These are phyloP conservation scores for Nasturtium officinale DNA, from an alignment of 345 rosid species.

Conservation along the genomic window DNA sequence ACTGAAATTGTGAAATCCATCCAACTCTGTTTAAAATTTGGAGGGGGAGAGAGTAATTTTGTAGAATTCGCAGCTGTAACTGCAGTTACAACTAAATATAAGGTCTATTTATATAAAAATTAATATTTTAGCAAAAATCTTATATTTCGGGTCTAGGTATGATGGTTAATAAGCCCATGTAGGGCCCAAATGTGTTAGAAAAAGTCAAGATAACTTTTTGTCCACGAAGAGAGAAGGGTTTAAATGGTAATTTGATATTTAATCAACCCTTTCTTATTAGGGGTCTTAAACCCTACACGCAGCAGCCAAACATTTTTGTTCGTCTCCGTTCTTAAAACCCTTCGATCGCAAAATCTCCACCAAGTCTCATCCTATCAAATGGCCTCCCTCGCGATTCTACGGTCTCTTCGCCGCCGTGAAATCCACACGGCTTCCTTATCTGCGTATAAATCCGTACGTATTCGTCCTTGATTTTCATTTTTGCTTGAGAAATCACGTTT, in stretches of 20 bases:
- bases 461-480: neutral
- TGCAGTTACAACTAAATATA: neutral
- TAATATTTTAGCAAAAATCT: neutral
- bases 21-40: conserved; percentile 8
- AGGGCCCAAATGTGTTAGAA: neutral
- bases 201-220: conserved; percentile 30
- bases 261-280: neutral
- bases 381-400: conserved; percentile 57
- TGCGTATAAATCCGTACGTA: conserved; percentile 53
- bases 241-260: neutral
- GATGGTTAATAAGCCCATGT: conserved; percentile 13
- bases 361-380: conserved; percentile 30
- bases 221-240: conserved; percentile 35
- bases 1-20: conserved; percentile 24
- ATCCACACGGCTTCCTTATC: conserved; percentile 51
- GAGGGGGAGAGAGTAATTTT: conserved; percentile 13
- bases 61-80: conserved; percentile 1
- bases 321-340: conserved; percentile 42
- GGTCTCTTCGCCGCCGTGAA: conserved; percentile 53
- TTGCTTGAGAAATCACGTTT: conserved; percentile 9
- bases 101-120: conserved; percentile 17
- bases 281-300: conserved; percentile 44
- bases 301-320: conserved; percentile 22
- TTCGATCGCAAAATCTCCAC: conserved; percentile 8
- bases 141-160: neutral